phyloP scores from a whole-genome alignment of 495 filamentous ascomycete genomes.

The Penicillium soppii region DNA sequence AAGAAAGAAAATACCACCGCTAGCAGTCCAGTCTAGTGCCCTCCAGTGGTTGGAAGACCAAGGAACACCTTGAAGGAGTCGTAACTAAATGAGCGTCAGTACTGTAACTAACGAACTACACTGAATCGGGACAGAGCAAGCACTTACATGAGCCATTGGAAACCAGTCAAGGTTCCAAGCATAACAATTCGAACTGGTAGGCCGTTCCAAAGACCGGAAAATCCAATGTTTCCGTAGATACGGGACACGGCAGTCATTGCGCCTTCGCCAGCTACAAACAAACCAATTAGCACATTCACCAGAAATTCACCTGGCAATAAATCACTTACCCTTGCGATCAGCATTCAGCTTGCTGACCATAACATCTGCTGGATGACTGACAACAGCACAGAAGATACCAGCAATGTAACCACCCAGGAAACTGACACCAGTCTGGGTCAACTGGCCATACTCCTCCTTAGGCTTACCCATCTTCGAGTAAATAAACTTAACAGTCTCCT shows the following conservation, averaged over 20 bases:
- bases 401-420: constrained; percentile 74
- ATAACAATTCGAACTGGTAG: constrained; percentile 64
- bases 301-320: not conserved
- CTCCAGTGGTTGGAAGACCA: constrained; percentile 66
- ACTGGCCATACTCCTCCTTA: constrained; percentile 59
- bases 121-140: not conserved
- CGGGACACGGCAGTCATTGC: constrained; percentile 60
- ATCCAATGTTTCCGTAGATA: constrained; percentile 74
- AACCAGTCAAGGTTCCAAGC: constrained; percentile 66
- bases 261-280: constrained; percentile 55
- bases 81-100: constrained; percentile 42
- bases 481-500: constrained; percentile 63
- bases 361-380: constrained; percentile 66
- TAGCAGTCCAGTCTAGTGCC: constrained; percentile 52
- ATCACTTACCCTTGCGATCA: constrained; percentile 56
- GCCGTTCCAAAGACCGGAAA: constrained; percentile 69
- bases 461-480: constrained; percentile 63
- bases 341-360: constrained; percentile 73
- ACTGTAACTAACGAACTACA: not conserved
- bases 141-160: constrained; percentile 69
- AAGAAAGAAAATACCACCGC: not conserved
- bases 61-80: constrained; percentile 76
- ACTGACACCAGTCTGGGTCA: constrained; percentile 67
- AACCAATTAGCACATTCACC: constrained; percentile 8
- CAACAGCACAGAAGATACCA: constrained; percentile 66